These are phyloP conservation scores for Pleodorina starrii DNA, from an alignment of 139 green algal genomes.

Conservation along the genomic window DNA sequence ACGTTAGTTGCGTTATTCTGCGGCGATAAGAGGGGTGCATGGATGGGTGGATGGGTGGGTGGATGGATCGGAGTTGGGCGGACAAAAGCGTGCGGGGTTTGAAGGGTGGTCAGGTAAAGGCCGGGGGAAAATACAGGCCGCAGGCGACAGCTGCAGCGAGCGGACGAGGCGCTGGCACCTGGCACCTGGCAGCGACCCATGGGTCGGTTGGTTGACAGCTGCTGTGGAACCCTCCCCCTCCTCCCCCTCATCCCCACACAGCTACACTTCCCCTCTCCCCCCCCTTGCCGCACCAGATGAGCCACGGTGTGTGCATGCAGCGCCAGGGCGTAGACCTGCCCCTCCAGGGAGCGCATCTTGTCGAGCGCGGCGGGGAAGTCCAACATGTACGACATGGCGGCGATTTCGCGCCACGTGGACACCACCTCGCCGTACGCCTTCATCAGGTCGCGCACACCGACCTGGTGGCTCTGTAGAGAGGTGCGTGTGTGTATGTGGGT, in stretches of 20 bases:
- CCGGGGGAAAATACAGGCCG: too few species aligned
- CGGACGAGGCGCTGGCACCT: too few species aligned
- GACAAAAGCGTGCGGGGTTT: too few species aligned
- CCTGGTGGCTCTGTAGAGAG: neutral
- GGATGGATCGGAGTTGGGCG: too few species aligned
- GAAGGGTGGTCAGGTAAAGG: too few species aligned
- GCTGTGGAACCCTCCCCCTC: neutral
- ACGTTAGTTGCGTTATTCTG: too few species aligned
- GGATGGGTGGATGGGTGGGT: too few species aligned
- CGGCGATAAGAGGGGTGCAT: too few species aligned
- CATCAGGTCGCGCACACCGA: neutral
- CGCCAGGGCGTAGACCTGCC: neutral
- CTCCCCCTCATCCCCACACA: neutral
- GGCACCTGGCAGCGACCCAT: too few species aligned
- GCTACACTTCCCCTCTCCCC: neutral
- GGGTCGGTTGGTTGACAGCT: too few species aligned
- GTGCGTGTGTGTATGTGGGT: too few species aligned
- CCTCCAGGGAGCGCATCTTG: conserved; percentile 12
- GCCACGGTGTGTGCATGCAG: neutral
- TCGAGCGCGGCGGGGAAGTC: conserved; percentile 32
- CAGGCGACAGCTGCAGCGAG: too few species aligned
- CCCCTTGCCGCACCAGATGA: neutral
- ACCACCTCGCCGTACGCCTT: conserved; percentile 27
- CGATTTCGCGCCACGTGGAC: neutral
- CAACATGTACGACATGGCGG: neutral